A percentile compares a stretch with the other conserved stretches of the same genome.
These are phyloP conservation scores for Osmanthus fragrans DNA, from an alignment of 257 asterid genomes.

Conservation along the genomic window DNA sequence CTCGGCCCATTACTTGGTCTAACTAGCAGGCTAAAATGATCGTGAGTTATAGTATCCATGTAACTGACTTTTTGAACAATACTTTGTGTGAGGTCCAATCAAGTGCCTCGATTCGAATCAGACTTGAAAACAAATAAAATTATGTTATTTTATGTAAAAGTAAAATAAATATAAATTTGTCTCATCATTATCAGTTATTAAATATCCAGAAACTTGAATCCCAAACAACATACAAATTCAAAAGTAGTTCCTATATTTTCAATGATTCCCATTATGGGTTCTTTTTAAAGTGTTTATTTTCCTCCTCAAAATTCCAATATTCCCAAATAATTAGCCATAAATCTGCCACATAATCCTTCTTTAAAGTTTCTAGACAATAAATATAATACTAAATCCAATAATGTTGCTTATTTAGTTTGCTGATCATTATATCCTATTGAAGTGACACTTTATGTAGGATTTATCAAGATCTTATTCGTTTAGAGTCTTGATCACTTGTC, in stretches of 20 bases:
- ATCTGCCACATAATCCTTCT: conserved; percentile 1
- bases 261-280: conserved; percentile 36
- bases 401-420: background rate
- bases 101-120: too few relatives aligned
- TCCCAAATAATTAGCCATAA: conserved; percentile 7
- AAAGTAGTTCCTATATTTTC: conserved; percentile 26
- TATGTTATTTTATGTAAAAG: too few relatives aligned
- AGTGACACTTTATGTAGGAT: background rate
- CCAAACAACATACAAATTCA: conserved; percentile 6
- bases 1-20: too few relatives aligned
- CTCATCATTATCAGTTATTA: too few relatives aligned
- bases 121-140: too few relatives aligned
- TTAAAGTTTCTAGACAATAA: background rate
- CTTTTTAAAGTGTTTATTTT: conserved; percentile 3
- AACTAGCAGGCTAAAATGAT: too few relatives aligned
- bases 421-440: background rate
- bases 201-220: too few relatives aligned
- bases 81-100: too few relatives aligned
- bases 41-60: too few relatives aligned
- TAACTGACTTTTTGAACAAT: too few relatives aligned
- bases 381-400: background rate
- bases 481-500: background rate
- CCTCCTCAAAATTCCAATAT: conserved; percentile 18
- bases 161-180: too few relatives aligned
- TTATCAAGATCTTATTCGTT: background rate